Base-by-base conservation (phyloP, 1,139 yeast species). In the Geotrichum bryndzae region DNA sequence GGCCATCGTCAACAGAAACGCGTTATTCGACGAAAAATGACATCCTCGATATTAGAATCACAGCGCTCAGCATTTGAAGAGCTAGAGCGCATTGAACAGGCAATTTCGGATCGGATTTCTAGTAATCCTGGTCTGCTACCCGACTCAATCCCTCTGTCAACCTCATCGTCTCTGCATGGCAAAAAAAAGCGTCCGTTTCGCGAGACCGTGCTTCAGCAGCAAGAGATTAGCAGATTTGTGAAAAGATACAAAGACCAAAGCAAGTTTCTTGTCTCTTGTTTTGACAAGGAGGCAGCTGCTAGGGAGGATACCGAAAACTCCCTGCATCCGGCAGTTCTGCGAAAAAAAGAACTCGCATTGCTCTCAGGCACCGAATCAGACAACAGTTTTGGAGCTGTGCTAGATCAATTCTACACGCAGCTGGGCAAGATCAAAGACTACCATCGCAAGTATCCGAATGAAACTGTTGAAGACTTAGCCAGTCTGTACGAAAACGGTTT, bases 141-240 rank as follows among this genome's bases (percentile, higher is more conserved):
- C 1, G 71, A 68, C 11, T 62, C 66, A 0, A 57, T 65, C 60
- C 65, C 64, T 62, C 63, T 63, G 61, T 66, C 69, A 64, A 62
- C 64, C 58, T 55, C 57, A 57, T 74, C 65, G 50, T 74, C 59
- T 66, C 71, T 63, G 62, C 66, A 65, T 63, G 63, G 55, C 70
- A 65, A 74, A 80, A 46, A 69, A 67, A 66, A 78, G 72, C 61
- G 82, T 72, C 68, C 70, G 63, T 68, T 70, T 53, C 76, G 80
- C 63, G 84, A 81, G 65, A 78, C 81, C 0, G 68, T 84, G 13
- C 67, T 84, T 18, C 95, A 88, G 67, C 85, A 86, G 67, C 89
- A 87, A 72, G 97, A 92, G 71, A 78, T 90, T 3, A 76, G 78
- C 22, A 68, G 73, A 56, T 82, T 92, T 57, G 68, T 82, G 2